Percentiles rank a stretch among this genome's conserved stretches.
phyloP scores from a whole-genome alignment of 257 asterid species.

The Henckelia pumila region DNA sequence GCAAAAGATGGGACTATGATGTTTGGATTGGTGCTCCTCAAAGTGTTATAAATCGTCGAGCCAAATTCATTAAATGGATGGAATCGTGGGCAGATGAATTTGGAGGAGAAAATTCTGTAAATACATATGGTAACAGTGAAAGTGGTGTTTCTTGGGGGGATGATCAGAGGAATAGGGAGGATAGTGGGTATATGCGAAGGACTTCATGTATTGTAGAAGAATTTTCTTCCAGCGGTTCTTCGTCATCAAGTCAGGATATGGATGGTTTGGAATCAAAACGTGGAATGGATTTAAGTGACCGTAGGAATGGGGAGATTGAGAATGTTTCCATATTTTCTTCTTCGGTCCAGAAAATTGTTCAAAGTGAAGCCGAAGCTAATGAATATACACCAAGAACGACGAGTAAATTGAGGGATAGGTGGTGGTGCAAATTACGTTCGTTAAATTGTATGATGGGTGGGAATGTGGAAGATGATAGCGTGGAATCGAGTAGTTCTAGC shows the following conservation, averaged over 20 bases:
- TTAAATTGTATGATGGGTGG: conserved; percentile 43
- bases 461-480: conserved; percentile 31
- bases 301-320: conserved; percentile 26
- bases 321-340: conserved; percentile 25
- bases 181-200: conserved; percentile 50
- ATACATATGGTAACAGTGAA: conserved; percentile 14
- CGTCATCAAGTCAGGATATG: conserved; percentile 40
- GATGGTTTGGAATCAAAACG: conserved; percentile 33
- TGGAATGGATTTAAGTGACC: conserved; percentile 30
- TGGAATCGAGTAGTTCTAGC: conserved; percentile 18
- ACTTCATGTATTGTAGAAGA: conserved; percentile 42
- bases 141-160: conserved; percentile 27
- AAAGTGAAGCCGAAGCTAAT: conserved; percentile 32
- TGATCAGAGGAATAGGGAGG: conserved; percentile 43
- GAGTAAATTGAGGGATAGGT: conserved; percentile 45
- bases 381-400: conserved; percentile 26
- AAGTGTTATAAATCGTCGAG: conserved; percentile 70
- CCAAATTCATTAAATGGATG: conserved; percentile 55
- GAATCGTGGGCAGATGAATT: conserved; percentile 35
- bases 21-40: conserved; percentile 64
- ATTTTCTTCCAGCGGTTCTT: conserved; percentile 40
- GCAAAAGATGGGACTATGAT: conserved; percentile 43
- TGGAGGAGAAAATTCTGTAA: conserved; percentile 24
- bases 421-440: conserved; percentile 54
- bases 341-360: conserved; percentile 24